These are phyloP conservation scores for Candida ovalis DNA, from an alignment of 805 yeast genomes.

Conservation along the genomic window DNA sequence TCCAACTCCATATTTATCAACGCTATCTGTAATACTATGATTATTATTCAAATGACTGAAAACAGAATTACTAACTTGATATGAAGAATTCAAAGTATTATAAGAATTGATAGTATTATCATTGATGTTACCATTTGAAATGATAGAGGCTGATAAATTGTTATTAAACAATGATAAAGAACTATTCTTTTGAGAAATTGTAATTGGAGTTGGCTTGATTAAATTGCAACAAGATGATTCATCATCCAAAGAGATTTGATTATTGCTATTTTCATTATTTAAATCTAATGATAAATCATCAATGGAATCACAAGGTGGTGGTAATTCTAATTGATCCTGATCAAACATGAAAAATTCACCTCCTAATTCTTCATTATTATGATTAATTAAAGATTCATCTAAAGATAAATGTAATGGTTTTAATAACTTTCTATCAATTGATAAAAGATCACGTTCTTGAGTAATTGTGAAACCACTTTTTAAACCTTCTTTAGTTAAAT, in stretches of 20 bases:
- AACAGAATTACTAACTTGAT: neutral
- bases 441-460: constrained; percentile 34
- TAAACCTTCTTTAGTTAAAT: constrained; percentile 26
- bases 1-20: neutral
- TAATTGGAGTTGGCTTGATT: neutral
- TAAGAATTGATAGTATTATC: constrained; percentile 7
- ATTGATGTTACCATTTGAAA: neutral
- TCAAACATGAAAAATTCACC: constrained; percentile 35
- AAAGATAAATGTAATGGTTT: neutral
- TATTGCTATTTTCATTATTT: neutral
- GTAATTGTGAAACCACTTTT: constrained; percentile 41
- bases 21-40: neutral
- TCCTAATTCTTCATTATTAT: constrained; percentile 16
- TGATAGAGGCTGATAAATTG: neutral
- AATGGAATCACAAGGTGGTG: constrained; percentile 2
- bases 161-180: neutral
- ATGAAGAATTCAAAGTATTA: constrained; percentile 10
- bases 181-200: neutral
- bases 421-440: neutral
- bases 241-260: neutral
- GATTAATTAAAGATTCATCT: neutral
- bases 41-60: neutral
- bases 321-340: constrained; percentile 19
- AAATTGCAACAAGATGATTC: neutral
- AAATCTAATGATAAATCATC: constrained; percentile 14